Evolutionary conservation across 106 monocot species (phyloP), one percentile per base, ranked within the genome.

Genomic region (Allium cepa): DNA sequence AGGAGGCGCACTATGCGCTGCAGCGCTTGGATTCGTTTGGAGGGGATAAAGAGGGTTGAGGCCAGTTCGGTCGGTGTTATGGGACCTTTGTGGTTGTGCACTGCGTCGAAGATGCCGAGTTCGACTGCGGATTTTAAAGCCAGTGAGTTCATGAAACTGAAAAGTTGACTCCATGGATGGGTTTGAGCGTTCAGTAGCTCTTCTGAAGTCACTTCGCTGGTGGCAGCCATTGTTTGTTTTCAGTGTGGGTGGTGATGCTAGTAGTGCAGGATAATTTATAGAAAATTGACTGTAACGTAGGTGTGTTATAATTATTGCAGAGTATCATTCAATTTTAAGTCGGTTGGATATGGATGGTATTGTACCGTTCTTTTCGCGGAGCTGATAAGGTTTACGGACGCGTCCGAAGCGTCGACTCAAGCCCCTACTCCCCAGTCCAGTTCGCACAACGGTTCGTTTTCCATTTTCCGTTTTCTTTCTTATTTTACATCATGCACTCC

Each of bases 71-170:
- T 26, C 60, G 72, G 22, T 7, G 78, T 18, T 8, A 62, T 27
- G 11, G 62, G 67, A 28, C 10, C 26, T 51, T 61, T 72, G 46
- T 72, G 67, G 53, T 7, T 26, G 49, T 56, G 55, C 52, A 72
- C 59, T 27, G 72, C 72, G 15, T 78, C 68, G 15, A 72, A 36
- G 53, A 78, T 67, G 66, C 55, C 22, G 60, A 78, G 72, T 53
- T 78, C 67, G 36, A 78, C 62, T 6, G 72, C 78, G 46, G 53
- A 66, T 46, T 67, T 67, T 46, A 78, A 56, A 62, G 60, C 66
- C 59, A 67, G 26, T 53, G 78, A 62, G 60, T 67, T 62, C 12
- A 73, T 16, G 50, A 46, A 68, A 60, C 52, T 13, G 4, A 72
- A 11, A 14, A 62, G 7, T 17, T 67, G 72, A 47, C 67, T 72